Percentiles rank a stretch among this genome's conserved stretches.
These are phyloP conservation scores for Tolypocladium inflatum DNA, from an alignment of 2,329 filamentous ascomycete species.

Conservation along the genomic window DNA sequence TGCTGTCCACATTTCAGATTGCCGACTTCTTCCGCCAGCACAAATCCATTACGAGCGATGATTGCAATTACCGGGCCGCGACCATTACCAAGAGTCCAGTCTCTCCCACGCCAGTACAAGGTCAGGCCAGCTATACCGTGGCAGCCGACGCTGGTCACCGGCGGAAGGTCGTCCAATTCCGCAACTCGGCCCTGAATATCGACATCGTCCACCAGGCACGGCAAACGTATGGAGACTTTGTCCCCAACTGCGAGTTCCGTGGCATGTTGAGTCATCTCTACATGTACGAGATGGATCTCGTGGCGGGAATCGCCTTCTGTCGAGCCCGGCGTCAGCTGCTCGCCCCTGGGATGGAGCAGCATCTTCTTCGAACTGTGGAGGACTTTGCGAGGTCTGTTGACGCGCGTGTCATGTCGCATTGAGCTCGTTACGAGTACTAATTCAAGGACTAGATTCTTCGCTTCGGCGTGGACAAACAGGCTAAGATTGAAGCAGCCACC, in stretches of 20 bases:
- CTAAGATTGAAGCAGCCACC: neutral
- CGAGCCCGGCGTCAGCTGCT: slow-evolving; percentile 4
- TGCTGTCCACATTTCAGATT: slow-evolving; percentile 5
- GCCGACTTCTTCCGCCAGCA: slow-evolving; percentile 4
- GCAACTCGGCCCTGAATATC: slow-evolving; percentile 5
- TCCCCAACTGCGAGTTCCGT: slow-evolving; percentile 4
- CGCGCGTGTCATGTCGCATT: neutral
- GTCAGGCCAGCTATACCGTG: slow-evolving; percentile 11
- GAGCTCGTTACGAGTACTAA: neutral
- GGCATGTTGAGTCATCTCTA: slow-evolving; percentile 4
- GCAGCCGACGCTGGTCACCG: neutral
- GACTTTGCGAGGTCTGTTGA: slow-evolving; percentile 7
- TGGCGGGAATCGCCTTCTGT: slow-evolving; percentile 7
- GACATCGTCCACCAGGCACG: slow-evolving; percentile 5
- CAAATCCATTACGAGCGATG: neutral
- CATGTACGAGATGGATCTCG: slow-evolving; percentile 8
- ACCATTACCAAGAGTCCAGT: slow-evolving; percentile 4
- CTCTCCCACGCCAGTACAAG: slow-evolving; percentile 9
- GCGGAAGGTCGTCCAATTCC: slow-evolving; percentile 10
- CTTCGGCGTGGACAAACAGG: slow-evolving; percentile 8
- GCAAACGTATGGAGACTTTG: slow-evolving; percentile 6
- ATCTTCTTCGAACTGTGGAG: slow-evolving; percentile 4
- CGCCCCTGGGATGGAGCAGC: slow-evolving; percentile 1
- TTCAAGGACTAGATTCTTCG: slow-evolving; percentile 9
- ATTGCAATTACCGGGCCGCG: slow-evolving; percentile 7